phyloP scores from a whole-genome alignment of 2,329 filamentous ascomycete species.

The Diaporthe australafricana region DNA sequence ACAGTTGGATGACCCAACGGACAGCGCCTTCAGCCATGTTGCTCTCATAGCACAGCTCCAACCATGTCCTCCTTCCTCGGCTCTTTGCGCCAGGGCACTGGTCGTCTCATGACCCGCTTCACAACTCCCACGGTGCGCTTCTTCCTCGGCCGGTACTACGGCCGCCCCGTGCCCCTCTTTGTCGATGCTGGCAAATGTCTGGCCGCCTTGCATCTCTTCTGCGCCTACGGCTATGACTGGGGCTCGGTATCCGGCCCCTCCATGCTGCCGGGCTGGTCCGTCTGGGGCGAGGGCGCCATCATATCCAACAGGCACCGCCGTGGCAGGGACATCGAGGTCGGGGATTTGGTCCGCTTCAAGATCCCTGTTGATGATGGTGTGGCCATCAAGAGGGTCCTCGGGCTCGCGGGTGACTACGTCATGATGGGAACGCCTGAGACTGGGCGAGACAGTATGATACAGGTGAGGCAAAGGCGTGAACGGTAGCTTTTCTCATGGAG shows the following conservation, averaged over 20 bases:
- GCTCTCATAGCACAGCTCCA: neutral
- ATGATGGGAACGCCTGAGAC: slow-evolving; percentile 70
- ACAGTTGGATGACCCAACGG: neutral
- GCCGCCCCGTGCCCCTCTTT: slow-evolving; percentile 56
- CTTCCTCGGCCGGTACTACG: slow-evolving; percentile 45
- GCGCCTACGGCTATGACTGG: slow-evolving; percentile 71
- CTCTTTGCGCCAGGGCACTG: slow-evolving; percentile 24
- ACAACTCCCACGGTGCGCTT: slow-evolving; percentile 37
- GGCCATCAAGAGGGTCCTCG: slow-evolving; percentile 84
- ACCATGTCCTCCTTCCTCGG: slow-evolving; percentile 29
- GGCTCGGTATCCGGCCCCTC: slow-evolving; percentile 77
- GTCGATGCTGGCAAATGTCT: slow-evolving; percentile 60
- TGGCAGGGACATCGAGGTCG: slow-evolving; percentile 76
- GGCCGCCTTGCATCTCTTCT: slow-evolving; percentile 61
- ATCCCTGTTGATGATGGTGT: slow-evolving; percentile 73
- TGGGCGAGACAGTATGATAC: slow-evolving; percentile 68
- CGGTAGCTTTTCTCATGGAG: neutral
- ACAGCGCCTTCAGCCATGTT: neutral
- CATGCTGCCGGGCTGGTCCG: slow-evolving; percentile 88
- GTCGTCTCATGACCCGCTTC: slow-evolving; percentile 37
- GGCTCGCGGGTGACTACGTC: slow-evolving; percentile 82
- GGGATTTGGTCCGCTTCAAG: slow-evolving; percentile 84
- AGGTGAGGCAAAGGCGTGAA: slow-evolving; percentile 53
- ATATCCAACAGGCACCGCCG: slow-evolving; percentile 75
- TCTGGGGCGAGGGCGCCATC: slow-evolving; percentile 75